phyloP scores from a whole-genome alignment of 495 filamentous ascomycete species.

The Bacidia gigantensis region DNA sequence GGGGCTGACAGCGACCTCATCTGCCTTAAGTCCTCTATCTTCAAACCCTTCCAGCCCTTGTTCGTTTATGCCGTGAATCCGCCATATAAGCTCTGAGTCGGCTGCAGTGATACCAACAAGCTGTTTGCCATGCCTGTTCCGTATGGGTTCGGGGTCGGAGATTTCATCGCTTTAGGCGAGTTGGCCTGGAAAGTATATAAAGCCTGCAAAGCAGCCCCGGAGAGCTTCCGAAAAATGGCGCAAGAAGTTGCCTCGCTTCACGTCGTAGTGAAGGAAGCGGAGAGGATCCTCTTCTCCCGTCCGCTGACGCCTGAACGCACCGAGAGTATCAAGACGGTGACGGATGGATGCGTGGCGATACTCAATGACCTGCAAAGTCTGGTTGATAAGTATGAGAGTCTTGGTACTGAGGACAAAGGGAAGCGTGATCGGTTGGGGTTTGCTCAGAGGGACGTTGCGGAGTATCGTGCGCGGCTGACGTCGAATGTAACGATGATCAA shows the following conservation, averaged over 20 bases:
- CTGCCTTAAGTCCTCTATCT: too few species aligned
- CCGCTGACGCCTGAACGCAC: constrained; percentile 14
- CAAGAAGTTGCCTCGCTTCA: constrained; percentile 26
- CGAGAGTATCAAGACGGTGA: constrained; percentile 18
- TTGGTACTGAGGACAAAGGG: constrained; percentile 25
- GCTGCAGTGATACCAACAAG: too few species aligned
- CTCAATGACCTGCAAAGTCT: constrained; percentile 22
- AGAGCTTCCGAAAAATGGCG: constrained; percentile 23
- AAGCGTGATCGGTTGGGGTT: constrained; percentile 28
- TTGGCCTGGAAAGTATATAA: constrained; percentile 24
- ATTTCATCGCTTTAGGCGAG: constrained; percentile 19
- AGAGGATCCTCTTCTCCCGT: constrained; percentile 18
- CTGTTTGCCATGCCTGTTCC: too few species aligned
- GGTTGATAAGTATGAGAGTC: constrained; percentile 20
- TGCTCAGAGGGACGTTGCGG: constrained; percentile 20
- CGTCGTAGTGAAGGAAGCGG: constrained; percentile 24
- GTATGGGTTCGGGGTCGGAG: constrained; percentile 22
- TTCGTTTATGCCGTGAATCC: too few species aligned
- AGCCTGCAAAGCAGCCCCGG: constrained; percentile 24
- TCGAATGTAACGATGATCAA: constrained; percentile 20
- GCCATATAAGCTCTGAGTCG: too few species aligned
- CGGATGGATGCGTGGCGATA: constrained; percentile 18
- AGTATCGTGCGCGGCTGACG: constrained; percentile 22
- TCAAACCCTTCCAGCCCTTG: too few species aligned
- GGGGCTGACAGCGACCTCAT: too few species aligned